phyloP scores from a whole-genome alignment of 2,329 filamentous ascomycete species.

The Alternaria tenuissima region DNA sequence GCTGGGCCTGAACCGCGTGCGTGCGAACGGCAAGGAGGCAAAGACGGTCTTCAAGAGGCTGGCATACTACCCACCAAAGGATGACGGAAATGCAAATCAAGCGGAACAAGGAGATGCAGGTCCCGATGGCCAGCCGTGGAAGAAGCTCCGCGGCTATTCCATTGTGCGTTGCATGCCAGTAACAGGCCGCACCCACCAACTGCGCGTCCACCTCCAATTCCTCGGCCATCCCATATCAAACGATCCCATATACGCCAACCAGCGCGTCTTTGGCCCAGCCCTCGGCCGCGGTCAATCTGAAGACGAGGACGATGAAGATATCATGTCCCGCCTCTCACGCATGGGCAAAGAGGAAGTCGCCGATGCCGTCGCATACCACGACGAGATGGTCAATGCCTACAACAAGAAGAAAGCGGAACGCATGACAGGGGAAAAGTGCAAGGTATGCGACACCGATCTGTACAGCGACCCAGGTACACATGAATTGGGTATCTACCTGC shows the following conservation, averaged over 20 bases:
- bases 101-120: slow-evolving; percentile 28
- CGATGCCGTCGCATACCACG: slow-evolving; percentile 89
- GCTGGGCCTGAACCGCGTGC: slow-evolving; percentile 90
- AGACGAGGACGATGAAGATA: slow-evolving; percentile 82
- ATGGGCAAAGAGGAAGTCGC: slow-evolving; percentile 97
- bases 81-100: slow-evolving; percentile 20
- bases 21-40: slow-evolving; percentile 89
- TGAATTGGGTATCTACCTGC: slow-evolving; percentile 91
- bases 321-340: slow-evolving; percentile 81
- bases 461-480: slow-evolving; percentile 93
- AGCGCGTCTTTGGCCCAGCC: slow-evolving; percentile 84
- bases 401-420: slow-evolving; percentile 91
- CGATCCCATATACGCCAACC: slow-evolving; percentile 97
- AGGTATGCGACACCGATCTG: slow-evolving; percentile 82
- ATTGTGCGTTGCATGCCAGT: slow-evolving; percentile 93
- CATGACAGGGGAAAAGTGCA: slow-evolving; percentile 85
- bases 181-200: slow-evolving; percentile 92
- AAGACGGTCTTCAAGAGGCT: slow-evolving; percentile 90
- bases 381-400: slow-evolving; percentile 91
- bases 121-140: slow-evolving; percentile 57
- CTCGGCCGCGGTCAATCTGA: slow-evolving; percentile 75
- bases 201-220: slow-evolving; percentile 93
- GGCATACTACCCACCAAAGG: slow-evolving; percentile 81
- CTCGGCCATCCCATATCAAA: slow-evolving; percentile 95
- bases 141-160: slow-evolving; percentile 77